Conservation (phyloP, 2,329 filamentous ascomycete genomes). For the Monosporascus sp. region DNA sequence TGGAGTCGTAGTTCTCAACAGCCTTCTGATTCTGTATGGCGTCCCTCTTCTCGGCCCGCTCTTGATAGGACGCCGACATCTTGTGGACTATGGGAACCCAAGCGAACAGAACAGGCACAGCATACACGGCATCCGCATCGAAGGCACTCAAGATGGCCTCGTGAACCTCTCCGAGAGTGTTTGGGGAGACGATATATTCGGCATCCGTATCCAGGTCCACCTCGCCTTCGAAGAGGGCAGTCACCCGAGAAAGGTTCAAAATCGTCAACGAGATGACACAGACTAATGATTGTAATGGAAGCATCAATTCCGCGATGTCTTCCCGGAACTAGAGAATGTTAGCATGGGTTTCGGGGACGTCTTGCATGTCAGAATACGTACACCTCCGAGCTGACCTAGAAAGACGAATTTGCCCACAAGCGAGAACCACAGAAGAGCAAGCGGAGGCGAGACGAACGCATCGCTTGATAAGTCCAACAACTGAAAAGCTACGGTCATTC, state of each 20-base stretch:
- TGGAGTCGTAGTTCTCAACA: conserved; percentile 48
- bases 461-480: conserved; percentile 54
- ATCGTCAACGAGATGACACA: conserved; percentile 67
- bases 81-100: conserved; percentile 74
- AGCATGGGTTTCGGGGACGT: conserved; percentile 23
- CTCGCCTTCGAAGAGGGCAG: conserved; percentile 49
- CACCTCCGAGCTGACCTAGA: conserved; percentile 56
- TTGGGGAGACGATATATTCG: conserved; percentile 63
- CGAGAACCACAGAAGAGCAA: conserved; percentile 68
- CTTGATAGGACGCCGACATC: conserved; percentile 59
- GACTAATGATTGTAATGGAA: conserved; percentile 63
- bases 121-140: conserved; percentile 50
- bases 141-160: conserved; percentile 60
- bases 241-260: conserved; percentile 58
- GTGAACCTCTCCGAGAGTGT: conserved; percentile 68
- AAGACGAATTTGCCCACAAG: conserved; percentile 65
- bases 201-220: conserved; percentile 36
- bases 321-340: conserved; percentile 24
- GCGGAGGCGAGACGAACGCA: conserved; percentile 50
- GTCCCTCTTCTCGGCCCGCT: conserved; percentile 56
- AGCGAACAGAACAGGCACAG: conserved; percentile 69
- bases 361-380: conserved; percentile 30
- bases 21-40: conserved; percentile 53
- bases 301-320: conserved; percentile 39
- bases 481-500: conserved; percentile 68